Evolutionary conservation across 2,329 filamentous ascomycete genomes (phyloP).

Genomic region (Aureobasidium mangrovei): DNA sequence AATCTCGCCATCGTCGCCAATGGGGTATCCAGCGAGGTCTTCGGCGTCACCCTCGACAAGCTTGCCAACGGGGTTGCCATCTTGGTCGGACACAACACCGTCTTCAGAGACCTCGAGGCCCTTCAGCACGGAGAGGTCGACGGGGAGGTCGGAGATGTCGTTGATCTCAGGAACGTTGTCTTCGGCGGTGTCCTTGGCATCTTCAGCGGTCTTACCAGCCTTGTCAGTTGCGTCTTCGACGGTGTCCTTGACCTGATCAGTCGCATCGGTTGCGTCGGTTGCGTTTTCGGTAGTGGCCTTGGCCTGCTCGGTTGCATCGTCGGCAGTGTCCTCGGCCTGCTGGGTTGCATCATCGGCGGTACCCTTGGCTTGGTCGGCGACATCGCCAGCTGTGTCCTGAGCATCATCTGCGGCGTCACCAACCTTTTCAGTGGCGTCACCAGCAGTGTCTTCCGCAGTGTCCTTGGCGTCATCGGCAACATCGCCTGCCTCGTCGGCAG

Average conservation of each 20-base stretch:
- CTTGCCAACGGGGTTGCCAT: constrained; percentile 41
- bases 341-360: constrained; percentile 25
- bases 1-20: constrained; percentile 47
- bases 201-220: constrained; percentile 26
- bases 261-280: constrained; percentile 20
- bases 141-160: constrained; percentile 31
- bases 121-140: constrained; percentile 40
- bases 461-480: constrained; percentile 22
- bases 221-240: constrained; percentile 30
- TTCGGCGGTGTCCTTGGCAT: constrained; percentile 28
- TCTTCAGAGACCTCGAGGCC: constrained; percentile 46
- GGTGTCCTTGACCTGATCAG: constrained; percentile 24
- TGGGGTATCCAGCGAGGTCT: constrained; percentile 43
- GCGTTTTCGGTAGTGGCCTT: constrained; percentile 27
- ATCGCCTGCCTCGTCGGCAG: constrained; percentile 26
- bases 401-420: constrained; percentile 20
- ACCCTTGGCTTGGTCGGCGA: constrained; percentile 22
- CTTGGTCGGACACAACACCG: constrained; percentile 43
- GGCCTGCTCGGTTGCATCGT: constrained; percentile 25
- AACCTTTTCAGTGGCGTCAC: constrained; percentile 26
- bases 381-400: constrained; percentile 18
- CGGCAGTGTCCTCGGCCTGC: constrained; percentile 25
- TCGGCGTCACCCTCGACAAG: constrained; percentile 46
- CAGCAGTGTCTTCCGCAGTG: constrained; percentile 20
- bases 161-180: constrained; percentile 23